Base-by-base conservation (phyloP, 2,329 filamentous ascomycete species). In the Coleophoma crateriformis region DNA sequence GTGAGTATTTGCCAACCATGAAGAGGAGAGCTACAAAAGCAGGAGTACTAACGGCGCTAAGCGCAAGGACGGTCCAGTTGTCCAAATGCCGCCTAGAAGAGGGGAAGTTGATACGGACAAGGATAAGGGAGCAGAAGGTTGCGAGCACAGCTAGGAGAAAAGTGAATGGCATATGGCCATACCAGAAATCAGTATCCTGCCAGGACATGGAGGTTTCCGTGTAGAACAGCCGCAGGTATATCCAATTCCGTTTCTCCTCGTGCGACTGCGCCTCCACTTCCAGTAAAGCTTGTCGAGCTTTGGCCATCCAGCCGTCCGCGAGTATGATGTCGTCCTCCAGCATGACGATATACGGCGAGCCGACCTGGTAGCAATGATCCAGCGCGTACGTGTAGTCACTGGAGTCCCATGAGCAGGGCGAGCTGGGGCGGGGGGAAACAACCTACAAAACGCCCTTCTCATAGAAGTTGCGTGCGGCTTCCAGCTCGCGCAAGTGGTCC, bases 301-400 rank as follows among this genome's bases (percentile, higher is more conserved):
- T 64, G 7, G 58, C 49, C 34, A 68, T 45, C 67, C 67, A 69
- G 14, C 66, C 66, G n/a, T 66, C 61, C 2, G 65, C 65, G 15
- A 67, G 54, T 20, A 68, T 61, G 35, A 68, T 63, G 40, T 69
- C 65, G 53, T 69, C 67, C 50, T 69, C 67, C 48, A 68, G 64
- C 6, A 69, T 61, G 12, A 58, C 57, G 15, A 64, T 68, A 46
- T 67, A 69, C 3, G 62, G 60, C 1, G 65, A 60, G 6, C 55
- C 57, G 4, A 59, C 62, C 7, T 56, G 22, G 15, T 64, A 55
- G 50, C 66, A 69, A 33, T 50, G 33, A 5, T 57, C 45, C 4
- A 69, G 48, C 3, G 57, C 56, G 46, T 68, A 63, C 33, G 57
- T 55, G 45, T 67, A 68, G 46, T 67, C 65, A 39, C 58, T 61